Evolutionary conservation across 352 stramenopile genomes (phyloP), one percentile per base, ranked within the genome.

Genomic region (Aphanomyces cochlioides): DNA sequence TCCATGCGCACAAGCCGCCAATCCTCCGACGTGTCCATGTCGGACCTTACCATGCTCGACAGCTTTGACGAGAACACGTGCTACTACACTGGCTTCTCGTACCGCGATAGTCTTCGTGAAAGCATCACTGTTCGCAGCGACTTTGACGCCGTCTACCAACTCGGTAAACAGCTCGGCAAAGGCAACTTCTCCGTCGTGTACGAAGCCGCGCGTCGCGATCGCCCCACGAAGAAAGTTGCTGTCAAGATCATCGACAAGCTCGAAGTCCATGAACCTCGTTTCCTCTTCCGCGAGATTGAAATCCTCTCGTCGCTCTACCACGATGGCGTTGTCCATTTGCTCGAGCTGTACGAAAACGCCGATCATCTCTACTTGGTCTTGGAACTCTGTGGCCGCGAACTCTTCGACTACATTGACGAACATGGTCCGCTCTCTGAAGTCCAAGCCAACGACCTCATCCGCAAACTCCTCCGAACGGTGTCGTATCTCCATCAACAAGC

Each of bases 161-260:
- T 93, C 5, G 79, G 85, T 12, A 59, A 75, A 0, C 76, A 89
- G 43, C 74, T 93, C 8, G 85, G 85, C 48, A 85, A 83, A 17
- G 85, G 85, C 68, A 90, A 90, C 65, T 93, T 88, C 73, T 90
- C 84, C 47, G 81, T 90, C 28, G 85, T 93, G 28, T 91, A 90
- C 73, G 74, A 76, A 34, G 88, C 81, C 38, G 87, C 74, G 13
- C 38, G 37, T 17, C 34, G 17, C 17, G 13, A 12, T 37, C n/a
- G n/a, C 56, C 77, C 79, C 10, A 63, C 78, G 19, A 43, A 21
- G 1, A 41, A 78, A 47, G 85, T 84, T 34, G 85, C 85, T 0
- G 84, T 90, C 65, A 93, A 93, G 77, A 88, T 93, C 40, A 89
- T 93, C 43, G 85, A 92, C 79, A 93, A 93, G 76, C 74, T 79